A percentile compares a stretch with the other conserved stretches of the same genome.
These are phyloP conservation scores for Hypocrella siamensis DNA, from an alignment of 2,329 filamentous ascomycete genomes.

Conservation along the genomic window DNA sequence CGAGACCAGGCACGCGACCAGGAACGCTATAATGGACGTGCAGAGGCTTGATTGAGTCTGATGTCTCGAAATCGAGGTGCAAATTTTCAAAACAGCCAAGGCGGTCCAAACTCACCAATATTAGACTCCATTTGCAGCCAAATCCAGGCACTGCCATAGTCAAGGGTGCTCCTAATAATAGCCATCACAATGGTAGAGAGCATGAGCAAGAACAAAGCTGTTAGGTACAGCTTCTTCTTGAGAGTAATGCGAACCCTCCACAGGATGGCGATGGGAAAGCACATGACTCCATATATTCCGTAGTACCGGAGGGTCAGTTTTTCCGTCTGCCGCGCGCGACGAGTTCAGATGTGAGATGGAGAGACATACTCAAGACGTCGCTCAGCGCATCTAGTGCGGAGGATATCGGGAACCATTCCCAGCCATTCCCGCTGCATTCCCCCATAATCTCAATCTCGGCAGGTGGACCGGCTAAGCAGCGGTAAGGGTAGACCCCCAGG, in stretches of 20 bases:
- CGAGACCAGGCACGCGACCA: neutral
- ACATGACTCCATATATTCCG: neutral
- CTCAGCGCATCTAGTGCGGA: neutral
- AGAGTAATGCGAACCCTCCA: neutral
- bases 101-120: neutral
- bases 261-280: neutral
- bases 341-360: neutral
- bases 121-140: neutral
- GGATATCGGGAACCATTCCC: neutral
- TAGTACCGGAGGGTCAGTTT: no score
- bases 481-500: neutral
- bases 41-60: neutral
- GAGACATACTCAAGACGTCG: neutral
- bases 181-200: neutral
- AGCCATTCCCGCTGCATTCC: neutral
- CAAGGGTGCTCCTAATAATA: neutral
- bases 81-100: neutral
- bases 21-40: neutral
- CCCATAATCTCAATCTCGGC: neutral
- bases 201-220: neutral
- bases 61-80: neutral
- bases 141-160: neutral
- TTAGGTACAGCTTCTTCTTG: neutral
- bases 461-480: neutral
- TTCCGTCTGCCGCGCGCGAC: no score